Evolutionary conservation across 2,329 filamentous ascomycete species (phyloP).

Genomic region (Xylaria hypoxylon): DNA sequence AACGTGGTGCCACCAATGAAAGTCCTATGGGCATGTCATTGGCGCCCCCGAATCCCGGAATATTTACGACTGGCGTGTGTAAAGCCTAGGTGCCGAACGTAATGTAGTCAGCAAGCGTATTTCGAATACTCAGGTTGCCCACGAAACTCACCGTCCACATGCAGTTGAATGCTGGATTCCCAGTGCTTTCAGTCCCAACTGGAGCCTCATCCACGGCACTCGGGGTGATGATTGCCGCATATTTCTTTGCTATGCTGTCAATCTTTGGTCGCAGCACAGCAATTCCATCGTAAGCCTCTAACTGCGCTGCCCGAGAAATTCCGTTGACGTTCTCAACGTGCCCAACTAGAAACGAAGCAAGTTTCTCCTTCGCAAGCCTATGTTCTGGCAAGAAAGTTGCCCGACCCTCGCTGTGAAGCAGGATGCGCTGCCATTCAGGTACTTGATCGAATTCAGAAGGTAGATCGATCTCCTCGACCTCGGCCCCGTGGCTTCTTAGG

Average conservation of each 20-base stretch:
- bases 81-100: conserved; percentile 53
- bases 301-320: conserved; percentile 59
- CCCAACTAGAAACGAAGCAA: conserved; percentile 58
- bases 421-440: conserved; percentile 63
- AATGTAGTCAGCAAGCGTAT: conserved; percentile 2
- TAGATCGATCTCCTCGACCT: conserved; percentile 67
- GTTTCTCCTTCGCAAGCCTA: conserved; percentile 57
- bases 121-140: not conserved
- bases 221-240: conserved; percentile 67
- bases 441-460: conserved; percentile 61
- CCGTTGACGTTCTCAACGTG: conserved; percentile 63
- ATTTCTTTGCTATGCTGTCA: conserved; percentile 63
- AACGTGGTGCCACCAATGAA: conserved; percentile 62
- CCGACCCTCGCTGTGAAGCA: conserved; percentile 65
- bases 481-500: conserved; percentile 61
- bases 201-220: conserved; percentile 72
- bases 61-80: conserved; percentile 72
- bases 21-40: conserved; percentile 70
- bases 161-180: conserved; percentile 63
- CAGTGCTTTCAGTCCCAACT: conserved; percentile 63
- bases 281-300: conserved; percentile 67
- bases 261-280: conserved; percentile 65
- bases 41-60: conserved; percentile 70
- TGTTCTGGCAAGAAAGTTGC: conserved; percentile 67
- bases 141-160: conserved; percentile 63